Base-by-base conservation (phyloP, 2,329 filamentous ascomycete species). In the Diplodia seriata region DNA sequence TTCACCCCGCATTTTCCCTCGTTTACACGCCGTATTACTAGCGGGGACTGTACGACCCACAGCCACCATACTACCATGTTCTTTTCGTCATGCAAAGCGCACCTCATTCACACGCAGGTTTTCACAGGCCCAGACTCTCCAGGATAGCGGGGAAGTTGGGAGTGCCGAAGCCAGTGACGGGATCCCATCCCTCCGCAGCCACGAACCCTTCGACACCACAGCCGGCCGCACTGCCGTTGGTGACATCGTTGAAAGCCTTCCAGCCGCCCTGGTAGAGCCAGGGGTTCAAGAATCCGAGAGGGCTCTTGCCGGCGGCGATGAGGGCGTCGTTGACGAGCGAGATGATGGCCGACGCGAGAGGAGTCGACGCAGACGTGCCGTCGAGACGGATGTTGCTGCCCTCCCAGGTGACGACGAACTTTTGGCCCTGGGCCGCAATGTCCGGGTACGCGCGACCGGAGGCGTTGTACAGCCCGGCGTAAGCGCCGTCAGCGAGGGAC, bases 311-410 rank as follows among this genome's bases (percentile, higher is more conserved):
- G 7, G 76, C 78, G 0, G 81, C 76, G 20, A 89, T 75, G 40
- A 86, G 79, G 0, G 85, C 86, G 71, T 90, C 88, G 71, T 91
- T 91, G 67, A 91, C 77, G 4, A 91, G 81, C 1, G 85, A 81
- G 50, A 91, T 79, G 57, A 91, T 81, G 7, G 82, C 85, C 0
- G 86, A 85, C 29, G 87, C 86, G 0, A 86, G 78, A 0, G 90
- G 90, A 0, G 85, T 77, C 0, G 88, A 84, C 38, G 87, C 85
- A 29, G 81, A 84, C 4, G 84, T 86, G 12, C 86, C 86, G n/a
- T 81, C 82, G 29, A 85, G 73, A 6, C 74, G 72, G 1, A 71
- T 71, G 53, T 81, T 76, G 0, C 73, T 77, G 2, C 79, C 78
- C 67, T 81, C 78, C 74, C 81, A 79, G 36, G 83, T 75, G 29